Percentiles rank a stretch among this genome's conserved stretches.
Evolutionary conservation across 371 early-diverging fungal species (phyloP).

Genomic region (Mucor indicus): DNA sequence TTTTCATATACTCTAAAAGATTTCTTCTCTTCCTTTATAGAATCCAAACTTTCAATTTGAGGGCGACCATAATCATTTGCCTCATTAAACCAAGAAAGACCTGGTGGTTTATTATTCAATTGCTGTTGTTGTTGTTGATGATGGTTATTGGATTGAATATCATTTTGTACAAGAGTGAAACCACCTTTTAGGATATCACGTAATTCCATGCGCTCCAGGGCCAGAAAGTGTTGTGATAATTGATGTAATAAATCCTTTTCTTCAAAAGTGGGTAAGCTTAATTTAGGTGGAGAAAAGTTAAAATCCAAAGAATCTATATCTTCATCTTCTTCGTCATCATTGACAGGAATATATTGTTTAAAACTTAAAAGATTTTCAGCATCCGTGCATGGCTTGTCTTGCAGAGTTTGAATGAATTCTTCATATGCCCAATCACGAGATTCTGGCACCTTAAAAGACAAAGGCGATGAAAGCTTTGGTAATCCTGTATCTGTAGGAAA

Average conservation of each 20-base stretch:
- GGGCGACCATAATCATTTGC: conserved; percentile 14
- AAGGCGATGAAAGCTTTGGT: conserved; percentile 33
- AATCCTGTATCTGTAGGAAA: conserved; percentile 40
- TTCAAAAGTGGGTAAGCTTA: conserved; percentile 4
- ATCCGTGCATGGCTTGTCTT: conserved; percentile 26
- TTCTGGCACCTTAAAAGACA: conserved; percentile 34
- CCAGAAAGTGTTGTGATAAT: conserved; percentile 11
- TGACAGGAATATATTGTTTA: conserved; percentile 19
- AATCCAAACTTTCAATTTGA: conserved; percentile 12
- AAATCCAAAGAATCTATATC: conserved; percentile 1
- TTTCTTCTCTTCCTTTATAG: conserved; percentile 4
- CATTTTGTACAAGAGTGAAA: conserved; percentile 16
- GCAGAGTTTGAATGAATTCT: conserved; percentile 33
- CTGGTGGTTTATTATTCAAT: conserved; percentile 1
- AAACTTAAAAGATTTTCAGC: conserved; percentile 16
- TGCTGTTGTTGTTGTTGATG: conserved; percentile 2
- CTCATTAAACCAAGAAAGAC: conserved; percentile 23
- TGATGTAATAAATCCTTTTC: conserved; percentile 23
- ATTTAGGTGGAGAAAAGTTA: conserved; percentile 10
- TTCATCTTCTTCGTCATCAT: conserved; percentile 6
- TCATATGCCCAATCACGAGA: conserved; percentile 38
- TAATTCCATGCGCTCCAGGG: conserved; percentile 16
- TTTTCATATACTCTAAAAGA: conserved; percentile 7
- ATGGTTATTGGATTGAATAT: conserved; percentile 13
- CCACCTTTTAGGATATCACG: conserved; percentile 23